Evolutionary conservation across 768 basidiomycete genomes (phyloP).

Genomic region (Cystobasidium ongulense): DNA sequence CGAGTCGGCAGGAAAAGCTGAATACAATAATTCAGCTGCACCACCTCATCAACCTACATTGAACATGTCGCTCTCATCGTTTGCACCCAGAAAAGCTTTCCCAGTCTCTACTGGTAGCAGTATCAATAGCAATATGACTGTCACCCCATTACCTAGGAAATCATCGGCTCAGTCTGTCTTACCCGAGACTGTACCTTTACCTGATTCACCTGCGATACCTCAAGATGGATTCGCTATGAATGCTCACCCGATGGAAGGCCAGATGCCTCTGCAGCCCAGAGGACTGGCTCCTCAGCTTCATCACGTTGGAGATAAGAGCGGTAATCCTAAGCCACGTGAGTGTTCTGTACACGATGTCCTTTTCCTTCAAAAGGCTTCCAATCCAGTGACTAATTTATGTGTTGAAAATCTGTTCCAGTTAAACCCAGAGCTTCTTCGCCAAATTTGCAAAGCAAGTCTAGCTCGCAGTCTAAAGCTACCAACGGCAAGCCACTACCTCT

Average conservation of each 20-base stretch:
- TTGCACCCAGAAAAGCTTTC: background rate
- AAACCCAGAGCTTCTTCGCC: slow-evolving; percentile 25
- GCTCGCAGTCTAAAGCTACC: background rate
- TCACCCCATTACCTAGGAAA: background rate
- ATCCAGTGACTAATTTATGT: background rate
- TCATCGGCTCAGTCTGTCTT: background rate
- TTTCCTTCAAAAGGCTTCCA: background rate
- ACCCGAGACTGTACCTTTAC: background rate
- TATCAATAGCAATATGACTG: background rate
- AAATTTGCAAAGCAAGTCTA: background rate
- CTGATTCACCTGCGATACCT: background rate
- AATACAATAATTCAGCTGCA: background rate
- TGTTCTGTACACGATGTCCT: background rate
- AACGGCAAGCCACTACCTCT: background rate
- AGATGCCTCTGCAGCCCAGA: background rate
- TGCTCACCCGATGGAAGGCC: background rate
- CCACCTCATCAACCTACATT: background rate
- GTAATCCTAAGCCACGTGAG: background rate
- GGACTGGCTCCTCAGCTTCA: background rate
- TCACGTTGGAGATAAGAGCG: background rate
- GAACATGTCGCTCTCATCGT: background rate
- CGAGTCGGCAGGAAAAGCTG: background rate
- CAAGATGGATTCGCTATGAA: background rate
- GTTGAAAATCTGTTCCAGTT: background rate
- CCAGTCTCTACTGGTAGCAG: background rate